These are phyloP conservation scores for Metschnikowia shivogae DNA, from an alignment of 805 yeast genomes.

Conservation along the genomic window DNA sequence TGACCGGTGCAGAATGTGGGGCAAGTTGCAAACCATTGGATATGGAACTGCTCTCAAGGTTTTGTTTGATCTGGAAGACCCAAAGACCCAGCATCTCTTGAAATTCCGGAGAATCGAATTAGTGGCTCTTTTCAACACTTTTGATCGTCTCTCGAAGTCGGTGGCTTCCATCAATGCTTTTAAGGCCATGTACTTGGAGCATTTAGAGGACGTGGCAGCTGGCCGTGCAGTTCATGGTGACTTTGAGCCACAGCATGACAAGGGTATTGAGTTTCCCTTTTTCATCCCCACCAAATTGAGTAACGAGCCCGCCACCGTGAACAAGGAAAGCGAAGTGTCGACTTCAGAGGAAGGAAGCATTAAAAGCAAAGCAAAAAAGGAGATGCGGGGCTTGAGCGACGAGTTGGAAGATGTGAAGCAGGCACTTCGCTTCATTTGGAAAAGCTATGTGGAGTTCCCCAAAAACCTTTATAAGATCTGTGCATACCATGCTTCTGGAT, in stretches of 20 bases:
- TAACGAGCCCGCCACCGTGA: background rate
- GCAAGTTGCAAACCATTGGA: conserved; percentile 94
- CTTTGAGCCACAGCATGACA: conserved; percentile 29
- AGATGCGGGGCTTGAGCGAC: conserved; percentile 22
- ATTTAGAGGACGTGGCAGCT: conserved; percentile 36
- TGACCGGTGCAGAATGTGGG: conserved; percentile 97
- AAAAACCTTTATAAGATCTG: conserved; percentile 48
- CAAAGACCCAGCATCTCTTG: conserved; percentile 49
- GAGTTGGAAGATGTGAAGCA: conserved; percentile 51
- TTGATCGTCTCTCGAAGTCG: conserved; percentile 86
- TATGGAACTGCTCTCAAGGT: conserved; percentile 95
- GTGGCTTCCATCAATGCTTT: conserved; percentile 71
- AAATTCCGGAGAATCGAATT: conserved; percentile 74
- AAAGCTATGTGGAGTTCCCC: conserved; percentile 71
- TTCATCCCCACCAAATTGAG: conserved; percentile 6
- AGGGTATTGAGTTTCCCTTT: conserved; percentile 41
- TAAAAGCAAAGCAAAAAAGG: conserved; percentile 5
- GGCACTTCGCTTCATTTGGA: conserved; percentile 61
- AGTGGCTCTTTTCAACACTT: conserved; percentile 87
- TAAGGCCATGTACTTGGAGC: conserved; percentile 47
- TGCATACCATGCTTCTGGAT: conserved; percentile 46
- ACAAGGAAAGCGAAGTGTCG: background rate
- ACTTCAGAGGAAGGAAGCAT: conserved; percentile 7
- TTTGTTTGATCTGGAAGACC: conserved; percentile 67
- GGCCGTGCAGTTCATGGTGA: conserved; percentile 41